Conservation (phyloP, 2,329 filamentous ascomycete species). For the Phyllosticta citrichinensis region DNA sequence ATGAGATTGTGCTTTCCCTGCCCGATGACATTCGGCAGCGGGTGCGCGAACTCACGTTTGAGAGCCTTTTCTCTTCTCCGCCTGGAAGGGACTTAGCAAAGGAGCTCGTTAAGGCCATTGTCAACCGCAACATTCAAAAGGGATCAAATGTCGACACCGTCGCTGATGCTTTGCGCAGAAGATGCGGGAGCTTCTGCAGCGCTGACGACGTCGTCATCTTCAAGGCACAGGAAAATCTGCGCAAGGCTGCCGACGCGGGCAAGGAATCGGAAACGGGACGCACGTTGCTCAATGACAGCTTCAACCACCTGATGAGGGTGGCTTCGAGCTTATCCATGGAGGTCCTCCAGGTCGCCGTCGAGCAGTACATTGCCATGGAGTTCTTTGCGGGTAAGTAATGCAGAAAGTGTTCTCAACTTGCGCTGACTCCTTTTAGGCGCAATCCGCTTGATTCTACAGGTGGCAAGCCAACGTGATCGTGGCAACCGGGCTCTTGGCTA, state of each 20-base stretch:
- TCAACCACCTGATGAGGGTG: constrained; percentile 81
- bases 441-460: constrained; percentile 74
- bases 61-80: constrained; percentile 70
- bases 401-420: background rate
- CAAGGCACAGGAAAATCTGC: constrained; percentile 92
- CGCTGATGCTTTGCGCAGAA: constrained; percentile 80
- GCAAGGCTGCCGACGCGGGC: constrained; percentile 72
- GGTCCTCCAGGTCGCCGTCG: constrained; percentile 67
- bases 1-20: constrained; percentile 73
- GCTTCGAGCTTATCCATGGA: constrained; percentile 71
- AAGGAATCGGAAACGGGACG: constrained; percentile 66
- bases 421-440: constrained; percentile 41
- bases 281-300: constrained; percentile 75
- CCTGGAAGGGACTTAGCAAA: constrained; percentile 84
- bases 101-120: constrained; percentile 90
- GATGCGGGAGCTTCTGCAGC: constrained; percentile 95
- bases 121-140: constrained; percentile 94
- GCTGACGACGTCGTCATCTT: constrained; percentile 96
- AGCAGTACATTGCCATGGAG: constrained; percentile 68
- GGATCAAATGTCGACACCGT: constrained; percentile 97
- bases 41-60: constrained; percentile 71
- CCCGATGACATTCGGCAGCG: constrained; percentile 59
- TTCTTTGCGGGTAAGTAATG: constrained; percentile 62
- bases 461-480: constrained; percentile 76
- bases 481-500: constrained; percentile 77